Conservation (phyloP, 768 basidiomycete genomes). For the Imleria badia region DNA sequence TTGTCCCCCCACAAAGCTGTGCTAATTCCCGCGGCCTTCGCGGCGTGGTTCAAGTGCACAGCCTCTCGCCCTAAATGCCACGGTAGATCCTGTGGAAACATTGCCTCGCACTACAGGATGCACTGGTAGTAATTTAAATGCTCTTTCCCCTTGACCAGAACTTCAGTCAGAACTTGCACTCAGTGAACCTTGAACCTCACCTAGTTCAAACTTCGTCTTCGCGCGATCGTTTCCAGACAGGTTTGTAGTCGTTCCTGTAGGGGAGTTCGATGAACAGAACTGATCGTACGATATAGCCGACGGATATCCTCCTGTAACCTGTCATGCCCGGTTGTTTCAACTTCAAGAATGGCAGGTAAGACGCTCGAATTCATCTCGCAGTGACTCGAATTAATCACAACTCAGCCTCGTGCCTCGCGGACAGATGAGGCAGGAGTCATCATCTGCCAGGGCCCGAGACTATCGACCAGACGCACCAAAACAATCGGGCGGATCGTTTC, state of each 20-base stretch:
- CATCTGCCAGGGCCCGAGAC: too few relatives aligned
- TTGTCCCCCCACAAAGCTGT: not conserved
- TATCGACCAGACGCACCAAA: not conserved
- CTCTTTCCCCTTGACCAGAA: too few relatives aligned
- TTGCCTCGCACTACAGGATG: too few relatives aligned
- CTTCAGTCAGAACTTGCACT: too few relatives aligned
- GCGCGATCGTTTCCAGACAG: not conserved
- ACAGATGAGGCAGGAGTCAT: not conserved
- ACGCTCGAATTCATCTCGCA: not conserved
- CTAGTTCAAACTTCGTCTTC: not conserved
- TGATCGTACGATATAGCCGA: not conserved
- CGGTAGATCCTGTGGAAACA: too few relatives aligned
- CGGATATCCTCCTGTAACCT: not conserved
- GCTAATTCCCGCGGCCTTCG: not conserved
- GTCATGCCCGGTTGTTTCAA: not conserved
- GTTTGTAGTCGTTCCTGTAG: not conserved
- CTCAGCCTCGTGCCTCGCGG: conserved; percentile 6
- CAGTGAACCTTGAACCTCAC: not conserved
- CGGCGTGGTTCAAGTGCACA: too few relatives aligned
- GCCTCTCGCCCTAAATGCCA: too few relatives aligned
- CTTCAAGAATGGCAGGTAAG: not conserved
- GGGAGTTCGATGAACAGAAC: not conserved
- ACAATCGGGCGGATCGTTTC: not conserved
- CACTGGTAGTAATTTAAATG: too few relatives aligned
- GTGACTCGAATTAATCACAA: not conserved